Percentiles rank a stretch among this genome's conserved stretches.
phyloP scores from a whole-genome alignment of 1,284 basidiomycete genomes.

The Ustilago xerochloae region DNA sequence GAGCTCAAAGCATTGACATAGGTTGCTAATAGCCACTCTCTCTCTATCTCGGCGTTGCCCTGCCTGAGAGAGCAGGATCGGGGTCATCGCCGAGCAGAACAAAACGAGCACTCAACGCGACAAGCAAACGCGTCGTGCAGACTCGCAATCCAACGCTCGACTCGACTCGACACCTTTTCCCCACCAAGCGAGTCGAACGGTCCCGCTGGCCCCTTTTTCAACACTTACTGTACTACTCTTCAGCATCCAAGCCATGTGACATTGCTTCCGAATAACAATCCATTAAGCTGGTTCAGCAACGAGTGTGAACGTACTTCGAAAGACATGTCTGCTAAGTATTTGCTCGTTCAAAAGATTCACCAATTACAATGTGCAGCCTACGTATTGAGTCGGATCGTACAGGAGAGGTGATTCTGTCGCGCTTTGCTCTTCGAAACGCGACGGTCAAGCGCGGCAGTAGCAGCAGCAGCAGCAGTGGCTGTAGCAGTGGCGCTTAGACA shows the following conservation, averaged over 20 bases:
- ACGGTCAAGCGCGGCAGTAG: background rate
- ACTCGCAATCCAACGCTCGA: background rate
- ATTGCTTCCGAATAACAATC: too few species aligned
- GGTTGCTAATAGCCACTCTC: too few species aligned
- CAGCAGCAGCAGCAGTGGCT: background rate
- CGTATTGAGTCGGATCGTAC: too few species aligned
- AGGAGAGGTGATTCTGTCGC: too few species aligned
- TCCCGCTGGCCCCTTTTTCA: constrained; percentile 3
- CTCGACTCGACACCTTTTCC: background rate
- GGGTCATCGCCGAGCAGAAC: background rate
- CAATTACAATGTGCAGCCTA: too few species aligned
- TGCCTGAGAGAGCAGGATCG: too few species aligned
- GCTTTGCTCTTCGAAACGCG: background rate
- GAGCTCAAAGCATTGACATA: too few species aligned
- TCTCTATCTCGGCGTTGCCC: background rate
- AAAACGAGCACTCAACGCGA: constrained; percentile 4
- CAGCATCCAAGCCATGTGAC: background rate
- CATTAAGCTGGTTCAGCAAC: too few species aligned
- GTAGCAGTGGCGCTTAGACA: background rate
- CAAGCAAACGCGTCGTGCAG: constrained; percentile 5
- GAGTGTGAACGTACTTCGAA: too few species aligned
- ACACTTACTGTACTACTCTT: too few species aligned
- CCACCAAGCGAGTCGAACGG: background rate
- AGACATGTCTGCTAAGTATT: too few species aligned
- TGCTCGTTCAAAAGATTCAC: too few species aligned